Percentiles rank a stretch among this genome's conserved stretches.
These are phyloP conservation scores for Pseudocercospora fijiensis DNA, from an alignment of 2,329 filamentous ascomycete genomes.

Conservation along the genomic window DNA sequence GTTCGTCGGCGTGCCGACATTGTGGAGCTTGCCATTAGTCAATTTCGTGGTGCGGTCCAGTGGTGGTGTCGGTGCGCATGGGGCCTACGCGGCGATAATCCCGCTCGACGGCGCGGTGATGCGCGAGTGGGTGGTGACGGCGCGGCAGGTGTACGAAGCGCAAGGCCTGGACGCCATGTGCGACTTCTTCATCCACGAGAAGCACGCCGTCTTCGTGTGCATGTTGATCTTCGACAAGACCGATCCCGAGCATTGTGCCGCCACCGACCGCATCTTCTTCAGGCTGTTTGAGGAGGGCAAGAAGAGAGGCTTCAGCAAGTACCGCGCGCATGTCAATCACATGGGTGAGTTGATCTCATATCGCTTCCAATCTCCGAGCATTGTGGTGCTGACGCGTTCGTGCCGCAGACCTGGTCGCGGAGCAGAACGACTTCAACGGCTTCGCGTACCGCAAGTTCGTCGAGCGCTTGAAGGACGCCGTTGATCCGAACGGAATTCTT, in stretches of 20 bases:
- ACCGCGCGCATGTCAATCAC: background rate
- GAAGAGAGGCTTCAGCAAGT: background rate
- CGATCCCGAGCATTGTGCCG: background rate
- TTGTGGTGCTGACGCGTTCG: background rate
- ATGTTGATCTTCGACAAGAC: conserved; percentile 1
- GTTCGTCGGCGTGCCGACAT: background rate
- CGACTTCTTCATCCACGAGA: conserved; percentile 2
- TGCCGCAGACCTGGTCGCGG: background rate
- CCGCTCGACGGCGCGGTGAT: background rate
- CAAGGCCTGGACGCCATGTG: background rate
- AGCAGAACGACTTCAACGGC: conserved; percentile 2
- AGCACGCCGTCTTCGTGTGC: background rate
- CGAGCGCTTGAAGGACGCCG: background rate
- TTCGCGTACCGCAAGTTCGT: background rate
- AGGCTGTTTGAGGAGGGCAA: background rate
- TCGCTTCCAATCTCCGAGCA: background rate
- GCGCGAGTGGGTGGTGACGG: background rate
- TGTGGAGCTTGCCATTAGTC: background rate
- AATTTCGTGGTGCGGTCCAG: background rate
- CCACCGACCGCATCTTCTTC: background rate
- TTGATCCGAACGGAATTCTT: background rate
- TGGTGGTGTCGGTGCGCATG: background rate
- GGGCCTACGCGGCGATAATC: background rate
- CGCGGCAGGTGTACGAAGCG: background rate
- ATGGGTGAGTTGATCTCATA: background rate